These are phyloP conservation scores for Salix koriyanagi DNA, from an alignment of 345 rosid species.

Conservation along the genomic window DNA sequence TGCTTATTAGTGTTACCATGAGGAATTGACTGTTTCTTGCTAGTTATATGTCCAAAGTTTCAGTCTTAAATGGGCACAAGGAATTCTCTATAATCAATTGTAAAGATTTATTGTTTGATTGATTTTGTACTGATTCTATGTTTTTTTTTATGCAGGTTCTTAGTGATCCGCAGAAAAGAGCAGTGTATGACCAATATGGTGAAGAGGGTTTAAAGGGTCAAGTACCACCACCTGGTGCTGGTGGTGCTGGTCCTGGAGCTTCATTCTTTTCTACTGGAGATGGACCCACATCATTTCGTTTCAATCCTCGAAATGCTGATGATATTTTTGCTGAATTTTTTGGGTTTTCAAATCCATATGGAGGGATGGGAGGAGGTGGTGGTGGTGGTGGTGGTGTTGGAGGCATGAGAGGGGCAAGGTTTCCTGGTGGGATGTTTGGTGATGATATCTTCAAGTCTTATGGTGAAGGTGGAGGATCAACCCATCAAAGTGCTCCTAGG, in stretches of 20 bases:
- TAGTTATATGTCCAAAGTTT: too few relatives aligned
- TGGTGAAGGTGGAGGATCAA: constrained; percentile 21
- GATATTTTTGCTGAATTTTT: constrained; percentile 20
- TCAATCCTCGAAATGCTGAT: constrained; percentile 26
- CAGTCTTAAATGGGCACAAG: neutral
- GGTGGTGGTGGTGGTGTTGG: neutral
- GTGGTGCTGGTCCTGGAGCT: constrained; percentile 1
- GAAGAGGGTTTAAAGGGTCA: constrained; percentile 32
- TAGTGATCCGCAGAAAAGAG: constrained; percentile 24
- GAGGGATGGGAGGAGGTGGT: constrained; percentile 17
- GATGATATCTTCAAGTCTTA: constrained; percentile 20
- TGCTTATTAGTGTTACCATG: too few relatives aligned
- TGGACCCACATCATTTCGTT: constrained; percentile 7
- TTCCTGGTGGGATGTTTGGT: constrained; percentile 12
- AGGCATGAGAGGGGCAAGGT: constrained; percentile 14
- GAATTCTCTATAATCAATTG: neutral
- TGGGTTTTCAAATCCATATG: constrained; percentile 19
- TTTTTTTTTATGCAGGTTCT: constrained; percentile 13
- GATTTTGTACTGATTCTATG: neutral
- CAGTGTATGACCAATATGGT: constrained; percentile 28
- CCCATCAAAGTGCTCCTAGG: constrained; percentile 17
- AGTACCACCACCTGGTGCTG: constrained; percentile 17
- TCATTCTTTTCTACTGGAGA: constrained; percentile 21
- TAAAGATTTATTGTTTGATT: neutral
- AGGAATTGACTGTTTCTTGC: too few relatives aligned